phyloP scores from a whole-genome alignment of 257 asterid species.

The Solanum megistacrolobum region DNA sequence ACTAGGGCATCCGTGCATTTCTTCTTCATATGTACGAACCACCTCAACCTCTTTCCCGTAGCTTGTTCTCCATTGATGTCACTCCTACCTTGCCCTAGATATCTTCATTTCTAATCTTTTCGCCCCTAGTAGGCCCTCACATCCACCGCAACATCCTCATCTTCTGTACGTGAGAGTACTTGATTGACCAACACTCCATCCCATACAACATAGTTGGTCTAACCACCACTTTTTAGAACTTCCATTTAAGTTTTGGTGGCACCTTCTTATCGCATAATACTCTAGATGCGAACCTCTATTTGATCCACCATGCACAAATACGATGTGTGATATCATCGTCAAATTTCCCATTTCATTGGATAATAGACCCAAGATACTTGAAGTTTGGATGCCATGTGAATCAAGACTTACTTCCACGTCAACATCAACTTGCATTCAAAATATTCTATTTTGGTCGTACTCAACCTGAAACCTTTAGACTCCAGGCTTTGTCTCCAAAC shows the following conservation, averaged over 20 bases:
- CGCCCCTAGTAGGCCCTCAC: not conserved
- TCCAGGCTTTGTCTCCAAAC: not conserved
- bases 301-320: not conserved
- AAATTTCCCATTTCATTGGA: not conserved
- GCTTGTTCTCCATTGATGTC: not conserved
- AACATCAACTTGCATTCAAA: not conserved
- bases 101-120: not conserved
- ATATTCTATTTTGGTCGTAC: not conserved
- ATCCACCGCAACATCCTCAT: not conserved
- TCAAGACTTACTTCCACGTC: not conserved
- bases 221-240: not conserved
- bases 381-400: not conserved
- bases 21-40: not conserved
- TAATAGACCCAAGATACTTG: not conserved
- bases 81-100: not conserved
- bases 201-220: not conserved
- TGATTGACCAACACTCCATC: not conserved
- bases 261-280: not conserved
- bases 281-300: not conserved
- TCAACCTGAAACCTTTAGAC: not conserved
- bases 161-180: not conserved
- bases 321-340: not conserved
- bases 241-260: not conserved
- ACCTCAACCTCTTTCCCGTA: not conserved
- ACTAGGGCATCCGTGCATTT: not conserved